These are phyloP conservation scores for Hypoxylon intermedium DNA, from an alignment of 495 filamentous ascomycete species.

Conservation along the genomic window DNA sequence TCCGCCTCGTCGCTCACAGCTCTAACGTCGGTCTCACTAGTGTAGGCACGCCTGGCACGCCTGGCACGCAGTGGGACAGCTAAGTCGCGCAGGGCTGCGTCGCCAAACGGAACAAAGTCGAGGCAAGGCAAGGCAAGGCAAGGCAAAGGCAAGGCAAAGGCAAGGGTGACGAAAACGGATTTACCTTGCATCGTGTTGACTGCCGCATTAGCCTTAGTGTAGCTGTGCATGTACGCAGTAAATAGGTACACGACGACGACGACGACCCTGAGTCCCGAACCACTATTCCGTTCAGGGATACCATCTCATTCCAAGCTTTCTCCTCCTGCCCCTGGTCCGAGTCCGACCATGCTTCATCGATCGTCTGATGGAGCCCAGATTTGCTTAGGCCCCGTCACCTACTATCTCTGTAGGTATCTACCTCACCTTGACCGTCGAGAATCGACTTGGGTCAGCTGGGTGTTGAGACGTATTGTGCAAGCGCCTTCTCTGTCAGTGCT, in stretches of 20 bases:
- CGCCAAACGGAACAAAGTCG: slow-evolving; percentile 20
- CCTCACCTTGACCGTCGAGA: slow-evolving; percentile 26
- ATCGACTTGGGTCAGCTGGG: slow-evolving; percentile 33
- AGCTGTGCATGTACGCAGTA: slow-evolving; percentile 7
- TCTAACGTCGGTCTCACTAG: slow-evolving; percentile 1
- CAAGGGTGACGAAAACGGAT: slow-evolving; percentile 29
- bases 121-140: too few species aligned
- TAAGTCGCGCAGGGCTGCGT: slow-evolving; percentile 28
- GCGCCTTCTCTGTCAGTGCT: slow-evolving; percentile 27
- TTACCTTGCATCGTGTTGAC: slow-evolving; percentile 32
- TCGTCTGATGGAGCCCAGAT: slow-evolving; percentile 42
- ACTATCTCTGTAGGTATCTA: background rate
- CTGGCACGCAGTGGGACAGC: background rate
- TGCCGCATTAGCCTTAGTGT: slow-evolving; percentile 16
- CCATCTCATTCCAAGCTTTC: slow-evolving; percentile 37
- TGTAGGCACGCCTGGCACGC: too few species aligned
- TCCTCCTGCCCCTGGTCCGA: slow-evolving; percentile 32
- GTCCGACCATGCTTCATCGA: slow-evolving; percentile 43
- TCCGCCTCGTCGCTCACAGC: slow-evolving; percentile 12
- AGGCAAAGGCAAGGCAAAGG: too few species aligned
- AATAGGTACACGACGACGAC: too few species aligned
- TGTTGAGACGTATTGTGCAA: slow-evolving; percentile 39
- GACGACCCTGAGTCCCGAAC: slow-evolving; percentile 20
- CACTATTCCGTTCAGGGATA: slow-evolving; percentile 37
- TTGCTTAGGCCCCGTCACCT: slow-evolving; percentile 36